Percentiles rank a stretch among this genome's conserved stretches.
These are phyloP conservation scores for Xerocomus nothofagi DNA, from an alignment of 1,284 basidiomycete species.

Conservation along the genomic window DNA sequence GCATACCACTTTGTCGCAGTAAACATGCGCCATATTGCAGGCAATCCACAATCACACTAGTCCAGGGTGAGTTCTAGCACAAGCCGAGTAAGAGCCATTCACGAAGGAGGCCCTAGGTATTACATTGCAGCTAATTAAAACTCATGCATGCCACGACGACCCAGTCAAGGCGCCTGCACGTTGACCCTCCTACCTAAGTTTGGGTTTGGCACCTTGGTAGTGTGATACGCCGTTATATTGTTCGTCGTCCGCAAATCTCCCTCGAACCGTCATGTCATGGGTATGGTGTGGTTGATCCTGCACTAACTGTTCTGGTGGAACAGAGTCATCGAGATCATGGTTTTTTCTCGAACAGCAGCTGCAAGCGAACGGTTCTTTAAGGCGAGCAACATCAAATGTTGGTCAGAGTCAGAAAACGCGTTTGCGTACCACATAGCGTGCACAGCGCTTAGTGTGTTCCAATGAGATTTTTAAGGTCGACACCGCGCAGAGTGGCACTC, in stretches of 20 bases:
- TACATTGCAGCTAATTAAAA: background rate
- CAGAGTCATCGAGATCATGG: background rate
- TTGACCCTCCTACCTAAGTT: constrained; percentile 8
- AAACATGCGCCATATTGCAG: constrained; percentile 59
- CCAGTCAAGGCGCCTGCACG: background rate
- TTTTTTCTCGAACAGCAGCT: constrained; percentile 19
- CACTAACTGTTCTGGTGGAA: constrained; percentile 2
- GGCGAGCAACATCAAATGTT: background rate
- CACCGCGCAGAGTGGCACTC: background rate
- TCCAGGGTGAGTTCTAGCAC: constrained; percentile 9
- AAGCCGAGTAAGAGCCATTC: background rate
- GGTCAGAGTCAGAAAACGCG: background rate
- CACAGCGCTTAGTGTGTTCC: constrained; percentile 16
- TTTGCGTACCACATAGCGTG: constrained; percentile 16
- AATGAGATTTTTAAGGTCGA: constrained; percentile 7
- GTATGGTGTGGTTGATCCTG: constrained; percentile 19
- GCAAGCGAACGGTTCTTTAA: constrained; percentile 17
- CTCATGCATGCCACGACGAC: background rate
- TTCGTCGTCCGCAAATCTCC: constrained; percentile 5
- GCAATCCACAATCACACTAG: constrained; percentile 19
- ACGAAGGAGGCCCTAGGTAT: background rate
- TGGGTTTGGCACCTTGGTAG: constrained; percentile 23
- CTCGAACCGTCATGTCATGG: constrained; percentile 15
- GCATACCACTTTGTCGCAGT: constrained; percentile 87
- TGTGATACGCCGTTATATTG: constrained; percentile 8